phyloP scores from a whole-genome alignment of 345 rosid genomes.

The Raphanus sativus region DNA sequence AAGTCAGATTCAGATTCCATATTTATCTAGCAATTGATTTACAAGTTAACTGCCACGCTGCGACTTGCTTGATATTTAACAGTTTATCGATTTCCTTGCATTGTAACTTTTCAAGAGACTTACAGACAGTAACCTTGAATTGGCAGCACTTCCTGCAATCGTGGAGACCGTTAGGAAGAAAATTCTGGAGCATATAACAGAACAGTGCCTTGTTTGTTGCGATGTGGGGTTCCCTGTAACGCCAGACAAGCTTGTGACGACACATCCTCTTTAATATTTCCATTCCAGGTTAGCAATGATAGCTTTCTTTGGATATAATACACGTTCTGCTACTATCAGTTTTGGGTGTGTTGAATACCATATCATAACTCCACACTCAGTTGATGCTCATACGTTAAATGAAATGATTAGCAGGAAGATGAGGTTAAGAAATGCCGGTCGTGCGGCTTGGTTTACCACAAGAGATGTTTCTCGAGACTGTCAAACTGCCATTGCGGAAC shows the following conservation, averaged over 20 bases:
- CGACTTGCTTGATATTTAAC: slow-evolving; percentile 8
- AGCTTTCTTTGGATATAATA: neutral
- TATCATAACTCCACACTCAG: neutral
- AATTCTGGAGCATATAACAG: slow-evolving; percentile 85
- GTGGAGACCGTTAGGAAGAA: slow-evolving; percentile 73
- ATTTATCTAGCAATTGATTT: slow-evolving; percentile 17
- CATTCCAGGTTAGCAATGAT: slow-evolving; percentile 72
- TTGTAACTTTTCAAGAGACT: slow-evolving; percentile 14
- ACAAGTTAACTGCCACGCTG: neutral
- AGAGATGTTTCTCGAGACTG: slow-evolving; percentile 68
- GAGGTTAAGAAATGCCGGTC: slow-evolving; percentile 61
- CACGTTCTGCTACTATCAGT: neutral
- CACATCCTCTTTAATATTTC: slow-evolving; percentile 88
- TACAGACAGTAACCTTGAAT: slow-evolving; percentile 22
- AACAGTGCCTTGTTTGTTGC: slow-evolving; percentile 87
- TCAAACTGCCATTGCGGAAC: slow-evolving; percentile 68
- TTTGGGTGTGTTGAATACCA: neutral
- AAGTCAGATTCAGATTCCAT: slow-evolving; percentile 5
- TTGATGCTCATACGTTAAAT: neutral
- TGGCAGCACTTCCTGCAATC: slow-evolving; percentile 77
- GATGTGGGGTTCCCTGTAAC: slow-evolving; percentile 82
- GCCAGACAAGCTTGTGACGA: slow-evolving; percentile 88
- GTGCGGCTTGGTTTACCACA: slow-evolving; percentile 69
- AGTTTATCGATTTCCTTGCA: neutral
- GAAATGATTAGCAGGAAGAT: slow-evolving; percentile 61